Conservation (phyloP, 1,284 basidiomycete species). For the Termitomyces sp. region DNA sequence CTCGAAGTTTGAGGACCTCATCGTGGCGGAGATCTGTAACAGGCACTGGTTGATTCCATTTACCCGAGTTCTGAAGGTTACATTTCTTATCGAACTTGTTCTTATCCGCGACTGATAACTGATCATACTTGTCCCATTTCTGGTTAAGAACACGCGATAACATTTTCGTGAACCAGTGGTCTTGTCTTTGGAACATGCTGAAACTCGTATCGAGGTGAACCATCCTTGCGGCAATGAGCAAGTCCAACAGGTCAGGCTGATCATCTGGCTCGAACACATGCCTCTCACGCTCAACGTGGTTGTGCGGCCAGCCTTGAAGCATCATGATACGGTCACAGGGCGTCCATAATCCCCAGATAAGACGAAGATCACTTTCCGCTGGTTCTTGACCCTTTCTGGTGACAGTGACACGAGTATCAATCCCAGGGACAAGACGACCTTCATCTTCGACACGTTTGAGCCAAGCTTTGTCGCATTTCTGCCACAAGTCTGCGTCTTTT, state of each 20-base stretch:
- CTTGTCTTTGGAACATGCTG: conserved; percentile 3
- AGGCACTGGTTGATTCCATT: neutral
- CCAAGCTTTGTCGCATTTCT: neutral
- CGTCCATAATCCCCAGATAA: conserved; percentile 1
- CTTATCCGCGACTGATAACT: neutral
- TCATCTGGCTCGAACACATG: neutral
- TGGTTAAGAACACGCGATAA: conserved; percentile 4
- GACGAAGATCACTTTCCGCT: neutral
- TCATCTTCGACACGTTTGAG: neutral
- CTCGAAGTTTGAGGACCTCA: conserved; percentile 2
- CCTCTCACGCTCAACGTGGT: neutral
- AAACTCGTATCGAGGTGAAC: conserved; percentile 3
- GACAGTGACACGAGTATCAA: neutral
- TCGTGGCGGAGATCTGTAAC: conserved; percentile 3
- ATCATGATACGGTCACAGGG: neutral
- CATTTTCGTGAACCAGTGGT: conserved; percentile 7
- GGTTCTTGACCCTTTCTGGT: too few relatives aligned
- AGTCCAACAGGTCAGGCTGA: conserved; percentile 2
- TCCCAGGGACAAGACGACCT: neutral
- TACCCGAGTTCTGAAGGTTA: neutral
- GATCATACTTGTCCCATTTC: neutral
- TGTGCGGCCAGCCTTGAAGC: neutral
- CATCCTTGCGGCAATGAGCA: conserved; percentile 2
- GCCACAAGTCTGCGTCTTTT: neutral
- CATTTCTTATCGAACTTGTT: neutral